Percentiles rank a stretch among this genome's conserved stretches.
Evolutionary conservation across 345 rosid genomes (phyloP).

Genomic region (Ceriops decandra): DNA sequence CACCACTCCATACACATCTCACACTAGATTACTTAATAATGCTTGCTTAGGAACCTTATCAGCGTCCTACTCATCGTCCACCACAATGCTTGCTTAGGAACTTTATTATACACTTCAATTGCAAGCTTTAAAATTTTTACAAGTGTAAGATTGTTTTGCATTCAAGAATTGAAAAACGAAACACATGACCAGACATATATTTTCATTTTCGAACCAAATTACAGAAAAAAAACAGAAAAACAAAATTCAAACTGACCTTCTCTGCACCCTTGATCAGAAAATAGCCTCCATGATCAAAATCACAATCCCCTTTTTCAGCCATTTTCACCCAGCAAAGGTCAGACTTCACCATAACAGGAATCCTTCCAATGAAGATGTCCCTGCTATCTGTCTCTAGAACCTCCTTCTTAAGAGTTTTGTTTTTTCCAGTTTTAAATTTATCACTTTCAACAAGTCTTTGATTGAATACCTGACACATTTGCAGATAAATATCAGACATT

Average conservation of each 20-base stretch:
- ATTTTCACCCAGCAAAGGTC: constrained; percentile 64
- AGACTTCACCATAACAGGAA: constrained; percentile 90
- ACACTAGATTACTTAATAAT: too few relatives aligned
- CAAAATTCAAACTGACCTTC: constrained; percentile 48
- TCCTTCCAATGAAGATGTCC: constrained; percentile 63
- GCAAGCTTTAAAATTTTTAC: not conserved
- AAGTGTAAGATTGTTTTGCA: not conserved
- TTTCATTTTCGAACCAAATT: not conserved
- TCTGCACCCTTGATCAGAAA: constrained; percentile 91
- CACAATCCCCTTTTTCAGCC: constrained; percentile 64
- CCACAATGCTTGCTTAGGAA: too few relatives aligned
- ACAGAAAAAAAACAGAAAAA: not conserved
- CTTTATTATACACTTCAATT: not conserved
- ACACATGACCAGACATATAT: not conserved
- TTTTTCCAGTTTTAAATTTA: constrained; percentile 84
- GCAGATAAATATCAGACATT: constrained; percentile 12
- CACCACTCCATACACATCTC: too few relatives aligned
- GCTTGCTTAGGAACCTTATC: too few relatives aligned
- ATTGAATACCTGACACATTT: constrained; percentile 50
- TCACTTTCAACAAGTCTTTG: constrained; percentile 47
- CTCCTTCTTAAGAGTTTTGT: constrained; percentile 41
- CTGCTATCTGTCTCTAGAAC: constrained; percentile 31
- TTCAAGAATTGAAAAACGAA: not conserved
- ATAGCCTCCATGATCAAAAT: constrained; percentile 86
- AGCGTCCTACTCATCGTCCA: too few relatives aligned